Base-by-base conservation (phyloP, 1,284 basidiomycete species). In the Tremellales sp. region DNA sequence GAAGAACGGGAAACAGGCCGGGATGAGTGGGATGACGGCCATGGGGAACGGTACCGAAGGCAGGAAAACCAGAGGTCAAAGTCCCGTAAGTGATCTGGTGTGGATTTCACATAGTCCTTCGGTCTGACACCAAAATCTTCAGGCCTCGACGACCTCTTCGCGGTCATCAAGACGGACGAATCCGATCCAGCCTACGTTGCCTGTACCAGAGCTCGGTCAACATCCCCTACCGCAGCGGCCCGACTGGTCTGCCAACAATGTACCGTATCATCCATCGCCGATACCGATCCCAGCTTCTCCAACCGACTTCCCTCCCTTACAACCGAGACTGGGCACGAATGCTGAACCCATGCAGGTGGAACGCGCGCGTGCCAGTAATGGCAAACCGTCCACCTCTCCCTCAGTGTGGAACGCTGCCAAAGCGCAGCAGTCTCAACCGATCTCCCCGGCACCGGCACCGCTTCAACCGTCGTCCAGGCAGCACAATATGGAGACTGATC, bases 291-390 rank as follows among this genome's bases (percentile, higher is more conserved):
- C 21, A 4, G 37, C 64, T 1, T 60, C 46, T 35, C 44, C 51
- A 1, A 45, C 58, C 1, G 66, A 70, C 44, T 70, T 70, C 47
- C 66, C 68, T 1, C 68, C 68, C 5, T 38, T 70, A 24, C 43
- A 51, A 6, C 51, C 55, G 3, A 16, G 48, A 3, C 33, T 41
- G 3, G 58, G 54, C 2, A 62, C 59, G 4, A 51, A 58, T 40
- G 68, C 68, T 16, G 65, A 64, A 43, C 68, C 68, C 5, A 70
- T 70, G 68, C 68, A 68, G 53, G 50, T 65, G 9, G 68, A 70
- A 38, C 48, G 66, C 36, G 65, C 59, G 22, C 66, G 65, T 46
- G 40, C 40, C 16, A 26, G 34, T 24, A 28, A 49, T n/a, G 16
- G 19, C 24, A 19, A 33, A 25, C 38, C 45, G 22, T 34, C 35